Base-by-base conservation (phyloP, 2,329 filamentous ascomycete genomes). In the Chrysoporthe deuterocubensis region DNA sequence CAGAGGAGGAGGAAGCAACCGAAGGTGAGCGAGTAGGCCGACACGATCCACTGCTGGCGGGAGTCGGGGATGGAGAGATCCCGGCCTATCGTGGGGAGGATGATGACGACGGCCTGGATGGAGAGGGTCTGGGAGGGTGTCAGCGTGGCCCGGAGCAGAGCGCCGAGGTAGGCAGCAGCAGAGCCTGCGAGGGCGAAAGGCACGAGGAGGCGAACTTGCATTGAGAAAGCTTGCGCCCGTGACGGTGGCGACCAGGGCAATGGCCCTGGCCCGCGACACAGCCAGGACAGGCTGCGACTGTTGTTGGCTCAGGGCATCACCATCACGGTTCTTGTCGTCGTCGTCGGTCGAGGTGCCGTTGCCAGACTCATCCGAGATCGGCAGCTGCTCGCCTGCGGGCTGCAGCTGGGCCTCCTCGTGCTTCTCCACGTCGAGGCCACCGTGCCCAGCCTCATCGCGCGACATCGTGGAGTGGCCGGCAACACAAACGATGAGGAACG, bases 1-100 rank as follows among this genome's bases (percentile, higher is more conserved):
- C 89, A 91, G 16, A 91, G 81, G 18, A 92, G 78, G 37, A 91
- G 78, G 73, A 91, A 90, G 76, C 89, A 91, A 59, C 88, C 89
- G 72, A 91, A 91, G 0, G 88, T 82, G 18, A 92, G 82, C 4
- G 86, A 82, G 73, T 91, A 91, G 0, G 88, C 85, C 0, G 89
- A 91, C 0, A 91, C 81, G 69, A 91, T 83, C 89, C 89, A 91
- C 78, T 90, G 88, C 67, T 87, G 82, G 18, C 88, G 82, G 37
- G 82, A 82, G 50, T 85, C 83, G 0, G 88, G 88, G 26, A 90
- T 87, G 63, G 76, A 69, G 4, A 90, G 79, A 13, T 84, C 84
- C 37, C 79, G 73, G 48, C 87, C 86, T 44, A 90, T 89, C n/a
- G 83, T 84, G 0, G 88, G 88, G 18, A 90, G 78, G 62, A 89